Conservation (phyloP, 371 early-diverging fungal species). For the Cokeromyces recurvatus region DNA sequence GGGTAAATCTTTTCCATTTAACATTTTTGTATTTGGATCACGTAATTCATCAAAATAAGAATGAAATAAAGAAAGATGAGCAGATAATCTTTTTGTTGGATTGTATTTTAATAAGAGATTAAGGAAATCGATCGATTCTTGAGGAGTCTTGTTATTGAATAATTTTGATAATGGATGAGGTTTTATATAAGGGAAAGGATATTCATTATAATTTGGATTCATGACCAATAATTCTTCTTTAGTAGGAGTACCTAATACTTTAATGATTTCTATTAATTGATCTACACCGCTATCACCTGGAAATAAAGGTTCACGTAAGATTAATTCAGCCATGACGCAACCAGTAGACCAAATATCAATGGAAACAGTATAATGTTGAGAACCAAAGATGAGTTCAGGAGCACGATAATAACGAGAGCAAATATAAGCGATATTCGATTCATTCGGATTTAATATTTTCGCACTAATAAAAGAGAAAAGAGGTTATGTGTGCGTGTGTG, state of each 20-base stretch:
- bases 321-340: constrained; percentile 98
- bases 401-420: constrained; percentile 99
- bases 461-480: constrained; percentile 56
- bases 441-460: constrained; percentile 88
- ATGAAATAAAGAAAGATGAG: constrained; percentile 87
- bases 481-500: not conserved
- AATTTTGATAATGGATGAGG: constrained; percentile 88
- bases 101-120: constrained; percentile 87
- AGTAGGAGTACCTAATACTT: constrained; percentile 99
- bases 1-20: constrained; percentile 75
- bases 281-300: constrained; percentile 99
- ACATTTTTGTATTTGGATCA: constrained; percentile 66
- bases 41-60: constrained; percentile 94
- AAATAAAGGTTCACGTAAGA: constrained; percentile 95
- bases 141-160: constrained; percentile 48
- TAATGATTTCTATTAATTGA: constrained; percentile 99
- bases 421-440: constrained; percentile 97
- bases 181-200: constrained; percentile 97
- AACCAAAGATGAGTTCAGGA: constrained; percentile 97
- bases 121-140: constrained; percentile 83
- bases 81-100: constrained; percentile 81
- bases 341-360: constrained; percentile 98
- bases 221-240: constrained; percentile 91
- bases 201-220: constrained; percentile 96
- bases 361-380: constrained; percentile 86